Percentiles rank a stretch among this genome's conserved stretches.
phyloP scores from a whole-genome alignment of 2,329 filamentous ascomycete genomes.

The Colletotrichum scovillei region DNA sequence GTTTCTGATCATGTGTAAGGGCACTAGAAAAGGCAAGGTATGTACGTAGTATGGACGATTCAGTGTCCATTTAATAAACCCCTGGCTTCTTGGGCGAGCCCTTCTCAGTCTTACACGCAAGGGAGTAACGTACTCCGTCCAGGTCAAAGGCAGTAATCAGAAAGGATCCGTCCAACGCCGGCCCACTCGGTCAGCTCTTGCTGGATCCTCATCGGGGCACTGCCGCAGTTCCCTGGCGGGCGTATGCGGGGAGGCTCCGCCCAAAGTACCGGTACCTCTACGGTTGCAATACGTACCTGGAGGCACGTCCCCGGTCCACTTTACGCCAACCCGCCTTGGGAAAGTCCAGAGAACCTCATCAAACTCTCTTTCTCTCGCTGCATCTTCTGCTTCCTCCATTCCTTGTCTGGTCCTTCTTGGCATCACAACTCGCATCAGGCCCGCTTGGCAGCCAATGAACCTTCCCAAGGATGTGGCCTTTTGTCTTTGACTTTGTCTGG shows the following conservation, averaged over 20 bases:
- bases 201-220: not conserved
- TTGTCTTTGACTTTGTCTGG: not conserved
- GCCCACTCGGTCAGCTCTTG: not conserved
- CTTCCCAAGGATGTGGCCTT: not conserved
- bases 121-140: too few species aligned
- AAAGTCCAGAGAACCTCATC: conserved; percentile 19
- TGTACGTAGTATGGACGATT: not conserved
- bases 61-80: not conserved
- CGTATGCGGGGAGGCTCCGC: conserved; percentile 23
- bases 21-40: not conserved
- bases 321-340: conserved; percentile 7
- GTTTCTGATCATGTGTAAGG: not conserved
- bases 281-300: not conserved
- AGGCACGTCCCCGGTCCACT: not conserved
- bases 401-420: not conserved
- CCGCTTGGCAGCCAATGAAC: conserved; percentile 13
- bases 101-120: not conserved
- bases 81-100: not conserved
- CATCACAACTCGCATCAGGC: not conserved
- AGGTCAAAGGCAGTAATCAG: not conserved
- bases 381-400: not conserved
- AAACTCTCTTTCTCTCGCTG: not conserved
- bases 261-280: conserved; percentile 28
- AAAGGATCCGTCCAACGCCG: not conserved
- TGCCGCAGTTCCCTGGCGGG: conserved; percentile 6